Conservation (phyloP, 2,329 filamentous ascomycete genomes). For the Arthrobotrys musiformis region DNA sequence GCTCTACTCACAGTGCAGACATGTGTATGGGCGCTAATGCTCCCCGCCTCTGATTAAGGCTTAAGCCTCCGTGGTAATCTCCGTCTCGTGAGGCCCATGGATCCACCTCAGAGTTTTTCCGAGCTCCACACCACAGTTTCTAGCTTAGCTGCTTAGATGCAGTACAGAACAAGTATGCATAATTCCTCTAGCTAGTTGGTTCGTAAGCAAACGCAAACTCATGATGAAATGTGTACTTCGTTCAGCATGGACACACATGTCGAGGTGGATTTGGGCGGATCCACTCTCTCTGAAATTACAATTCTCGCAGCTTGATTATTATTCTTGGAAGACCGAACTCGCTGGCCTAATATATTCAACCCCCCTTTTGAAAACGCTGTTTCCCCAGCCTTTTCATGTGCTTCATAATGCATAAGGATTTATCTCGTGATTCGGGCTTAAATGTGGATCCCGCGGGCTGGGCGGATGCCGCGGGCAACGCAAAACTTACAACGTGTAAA, state of each 20-base stretch:
- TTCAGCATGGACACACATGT: not conserved
- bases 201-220: not conserved
- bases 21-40: not conserved
- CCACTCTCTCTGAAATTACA: not conserved
- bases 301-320: not conserved
- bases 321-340: not conserved
- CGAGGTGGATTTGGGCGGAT: not conserved
- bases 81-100: not conserved
- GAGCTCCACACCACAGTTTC: not conserved
- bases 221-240: not conserved
- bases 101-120: not conserved
- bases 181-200: no score
- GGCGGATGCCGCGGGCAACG: not conserved
- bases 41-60: not conserved
- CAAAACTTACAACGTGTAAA: not conserved
- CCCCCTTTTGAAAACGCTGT: not conserved
- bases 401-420: not conserved
- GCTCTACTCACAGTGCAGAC: not conserved
- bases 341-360: not conserved
- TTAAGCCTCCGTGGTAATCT: conserved; percentile 12
- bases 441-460: not conserved
- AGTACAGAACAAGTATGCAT: not conserved
- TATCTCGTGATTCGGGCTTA: not conserved
- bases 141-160: not conserved
- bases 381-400: not conserved